A percentile compares a stretch with the other conserved stretches of the same genome.
Evolutionary conservation across 768 basidiomycete species (phyloP).

Genomic region (Amanita rubescens): DNA sequence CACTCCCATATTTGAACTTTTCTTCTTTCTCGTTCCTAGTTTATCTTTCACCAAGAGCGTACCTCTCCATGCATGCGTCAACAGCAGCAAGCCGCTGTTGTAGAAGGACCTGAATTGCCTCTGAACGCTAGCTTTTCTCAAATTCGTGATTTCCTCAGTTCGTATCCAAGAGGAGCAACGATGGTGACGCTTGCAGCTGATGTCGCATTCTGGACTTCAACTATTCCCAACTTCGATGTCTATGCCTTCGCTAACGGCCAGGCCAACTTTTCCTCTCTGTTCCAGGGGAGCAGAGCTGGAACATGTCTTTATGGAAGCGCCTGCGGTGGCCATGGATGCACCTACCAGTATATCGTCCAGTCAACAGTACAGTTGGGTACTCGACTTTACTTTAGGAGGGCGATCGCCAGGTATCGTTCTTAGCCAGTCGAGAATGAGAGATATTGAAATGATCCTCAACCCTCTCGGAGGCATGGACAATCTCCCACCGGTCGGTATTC

Average conservation of each 20-base stretch:
- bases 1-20: conserved; percentile 61
- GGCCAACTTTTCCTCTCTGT: conserved; percentile 49
- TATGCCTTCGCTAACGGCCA: conserved; percentile 35
- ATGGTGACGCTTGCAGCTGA: conserved; percentile 47
- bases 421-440: conserved; percentile 66
- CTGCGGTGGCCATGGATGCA: conserved; percentile 17
- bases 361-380: conserved; percentile 47
- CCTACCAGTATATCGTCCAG: conserved; percentile 10
- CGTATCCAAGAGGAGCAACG: conserved; percentile 39
- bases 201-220: conserved; percentile 25
- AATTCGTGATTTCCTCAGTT: conserved; percentile 39
- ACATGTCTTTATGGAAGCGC: conserved; percentile 42
- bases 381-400: conserved; percentile 62
- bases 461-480: conserved; percentile 42
- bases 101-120: conserved; percentile 20
- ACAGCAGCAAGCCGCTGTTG: conserved; percentile 16
- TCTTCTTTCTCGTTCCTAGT: conserved; percentile 70
- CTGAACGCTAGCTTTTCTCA: conserved; percentile 44
- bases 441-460: conserved; percentile 60
- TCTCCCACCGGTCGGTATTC: conserved; percentile 33
- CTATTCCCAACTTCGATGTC: conserved; percentile 37
- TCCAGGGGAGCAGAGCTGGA: conserved; percentile 39
- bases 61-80: conserved; percentile 50
- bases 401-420: conserved; percentile 54
- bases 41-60: conserved; percentile 61